Conservation (phyloP, 2,329 filamentous ascomycete genomes). For the Cercospora sp. region DNA sequence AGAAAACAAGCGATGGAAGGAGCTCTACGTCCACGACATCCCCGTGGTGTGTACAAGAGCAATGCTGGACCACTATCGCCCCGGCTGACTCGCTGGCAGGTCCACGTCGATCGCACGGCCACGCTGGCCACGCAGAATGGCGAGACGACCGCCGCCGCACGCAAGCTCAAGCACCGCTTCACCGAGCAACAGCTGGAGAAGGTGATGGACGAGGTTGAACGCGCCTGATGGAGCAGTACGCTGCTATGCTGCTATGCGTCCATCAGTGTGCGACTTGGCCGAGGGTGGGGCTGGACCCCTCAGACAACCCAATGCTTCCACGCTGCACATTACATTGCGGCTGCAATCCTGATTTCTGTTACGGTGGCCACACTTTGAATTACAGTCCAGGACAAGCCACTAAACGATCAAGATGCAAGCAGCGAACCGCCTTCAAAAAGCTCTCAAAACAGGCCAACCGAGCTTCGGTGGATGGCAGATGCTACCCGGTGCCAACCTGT, state of each 20-base stretch:
- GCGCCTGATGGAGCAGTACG: slow-evolving; percentile 15
- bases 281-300: not conserved
- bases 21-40: slow-evolving; percentile 77
- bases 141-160: slow-evolving; percentile 57
- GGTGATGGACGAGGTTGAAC: slow-evolving; percentile 63
- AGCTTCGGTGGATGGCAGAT: slow-evolving; percentile 60
- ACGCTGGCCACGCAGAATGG: slow-evolving; percentile 53
- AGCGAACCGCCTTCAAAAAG: slow-evolving; percentile 55
- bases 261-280: not conserved
- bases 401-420: slow-evolving; percentile 49
- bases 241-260: not conserved
- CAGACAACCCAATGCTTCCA: not conserved
- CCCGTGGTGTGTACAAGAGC: slow-evolving; percentile 61
- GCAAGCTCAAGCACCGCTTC: slow-evolving; percentile 79
- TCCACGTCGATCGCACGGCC: slow-evolving; percentile 62
- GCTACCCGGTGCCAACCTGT: slow-evolving; percentile 56
- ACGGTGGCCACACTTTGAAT: not conserved
- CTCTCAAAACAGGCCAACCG: slow-evolving; percentile 51
- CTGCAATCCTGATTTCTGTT: not conserved
- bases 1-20: slow-evolving; percentile 64
- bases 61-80: not conserved
- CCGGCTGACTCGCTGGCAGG: slow-evolving; percentile 38
- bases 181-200: slow-evolving; percentile 64
- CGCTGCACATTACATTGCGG: not conserved
- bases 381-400: too few relatives aligned